phyloP scores from a whole-genome alignment of 345 rosid species.

The Rhodamnia argentea region DNA sequence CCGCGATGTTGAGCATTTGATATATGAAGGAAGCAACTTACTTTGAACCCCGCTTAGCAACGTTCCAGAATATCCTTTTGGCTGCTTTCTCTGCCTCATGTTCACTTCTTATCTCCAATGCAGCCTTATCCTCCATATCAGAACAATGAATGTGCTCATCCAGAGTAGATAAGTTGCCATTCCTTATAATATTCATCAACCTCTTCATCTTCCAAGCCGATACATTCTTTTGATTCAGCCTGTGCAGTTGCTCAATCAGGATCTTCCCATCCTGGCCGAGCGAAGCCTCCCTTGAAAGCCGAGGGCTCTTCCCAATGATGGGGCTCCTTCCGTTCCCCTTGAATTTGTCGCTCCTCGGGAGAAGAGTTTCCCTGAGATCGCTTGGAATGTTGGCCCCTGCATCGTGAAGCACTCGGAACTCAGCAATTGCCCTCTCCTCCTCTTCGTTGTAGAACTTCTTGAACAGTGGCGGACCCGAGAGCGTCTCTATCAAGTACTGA shows the following conservation, averaged over 20 bases:
- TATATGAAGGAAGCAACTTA: slow-evolving; percentile 1
- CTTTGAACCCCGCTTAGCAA: slow-evolving; percentile 24
- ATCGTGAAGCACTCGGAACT: background rate
- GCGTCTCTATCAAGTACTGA: slow-evolving; percentile 31
- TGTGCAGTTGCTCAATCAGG: slow-evolving; percentile 22
- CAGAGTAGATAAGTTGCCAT: slow-evolving; percentile 24
- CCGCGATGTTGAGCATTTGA: background rate
- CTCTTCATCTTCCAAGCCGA: slow-evolving; percentile 44
- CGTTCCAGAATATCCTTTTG: slow-evolving; percentile 28
- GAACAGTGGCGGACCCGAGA: slow-evolving; percentile 23
- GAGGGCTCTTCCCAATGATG: background rate
- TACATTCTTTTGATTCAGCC: slow-evolving; percentile 28
- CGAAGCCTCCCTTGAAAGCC: background rate
- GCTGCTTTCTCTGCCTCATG: slow-evolving; percentile 33
- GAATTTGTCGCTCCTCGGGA: slow-evolving; percentile 1
- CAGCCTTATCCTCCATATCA: slow-evolving; percentile 23
- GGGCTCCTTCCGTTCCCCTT: slow-evolving; percentile 1
- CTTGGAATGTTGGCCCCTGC: background rate
- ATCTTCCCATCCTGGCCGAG: background rate
- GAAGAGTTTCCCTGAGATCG: slow-evolving; percentile 9
- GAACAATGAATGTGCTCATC: slow-evolving; percentile 33
- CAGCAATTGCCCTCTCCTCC: background rate
- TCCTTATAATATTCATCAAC: slow-evolving; percentile 24
- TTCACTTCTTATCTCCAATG: slow-evolving; percentile 23
- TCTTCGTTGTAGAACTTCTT: background rate